Percentiles rank a stretch among this genome's conserved stretches.
phyloP scores from a whole-genome alignment of 2,329 filamentous ascomycete genomes.

The Verticillium longisporum region DNA sequence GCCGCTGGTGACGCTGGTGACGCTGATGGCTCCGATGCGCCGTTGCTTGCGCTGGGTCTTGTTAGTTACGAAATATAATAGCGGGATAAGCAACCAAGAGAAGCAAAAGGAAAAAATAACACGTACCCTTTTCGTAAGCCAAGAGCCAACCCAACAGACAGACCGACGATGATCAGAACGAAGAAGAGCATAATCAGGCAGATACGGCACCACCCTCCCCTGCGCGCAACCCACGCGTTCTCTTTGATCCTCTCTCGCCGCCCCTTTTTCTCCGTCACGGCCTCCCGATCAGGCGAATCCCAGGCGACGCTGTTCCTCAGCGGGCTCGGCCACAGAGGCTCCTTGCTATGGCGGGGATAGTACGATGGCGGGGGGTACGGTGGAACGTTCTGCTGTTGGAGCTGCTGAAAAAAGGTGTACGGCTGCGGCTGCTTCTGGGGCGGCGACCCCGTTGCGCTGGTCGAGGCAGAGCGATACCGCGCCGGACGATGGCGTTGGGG shows the following conservation, averaged over 20 bases:
- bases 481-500: background rate
- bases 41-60: conserved; percentile 2
- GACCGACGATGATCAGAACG: conserved; percentile 23
- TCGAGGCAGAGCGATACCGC: background rate
- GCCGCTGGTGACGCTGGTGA: conserved; percentile 10
- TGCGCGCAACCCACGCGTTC: conserved; percentile 12
- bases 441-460: background rate
- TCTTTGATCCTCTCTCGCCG: conserved; percentile 4
- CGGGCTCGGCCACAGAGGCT: background rate
- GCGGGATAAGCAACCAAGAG: background rate
- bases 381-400: conserved; percentile 1
- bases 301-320: background rate
- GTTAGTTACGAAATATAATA: conserved; percentile 2
- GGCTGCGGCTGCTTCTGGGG: background rate
- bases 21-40: background rate
- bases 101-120: background rate
- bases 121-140: conserved; percentile 29
- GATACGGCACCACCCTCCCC: conserved; percentile 27
- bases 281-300: background rate
- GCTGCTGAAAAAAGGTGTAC: background rate
- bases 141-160: conserved; percentile 32
- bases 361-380: conserved; percentile 9
- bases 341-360: conserved; percentile 8
- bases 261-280: background rate
- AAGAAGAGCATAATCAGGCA: conserved; percentile 19